Evolutionary conservation across 2,329 filamentous ascomycete genomes (phyloP).

Genomic region (Fusarium illudens): DNA sequence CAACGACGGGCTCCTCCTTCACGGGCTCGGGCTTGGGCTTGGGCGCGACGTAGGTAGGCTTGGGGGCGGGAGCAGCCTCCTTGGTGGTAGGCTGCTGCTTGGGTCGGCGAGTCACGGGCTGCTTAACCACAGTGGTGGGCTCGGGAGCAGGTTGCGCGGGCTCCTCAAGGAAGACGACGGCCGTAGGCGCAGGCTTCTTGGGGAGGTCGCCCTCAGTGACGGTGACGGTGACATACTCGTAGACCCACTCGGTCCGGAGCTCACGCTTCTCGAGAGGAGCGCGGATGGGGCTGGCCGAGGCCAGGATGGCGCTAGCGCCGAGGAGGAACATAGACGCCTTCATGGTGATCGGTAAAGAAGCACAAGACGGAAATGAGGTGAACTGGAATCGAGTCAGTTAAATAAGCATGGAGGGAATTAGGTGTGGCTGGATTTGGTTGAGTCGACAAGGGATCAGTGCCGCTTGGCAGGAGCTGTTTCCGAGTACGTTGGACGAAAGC

Average conservation of each 20-base stretch:
- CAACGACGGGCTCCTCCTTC: not conserved
- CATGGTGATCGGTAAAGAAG: constrained; percentile 52
- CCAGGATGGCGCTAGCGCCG: constrained; percentile 56
- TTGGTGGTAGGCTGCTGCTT: constrained; percentile 17
- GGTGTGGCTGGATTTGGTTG: constrained; percentile 30
- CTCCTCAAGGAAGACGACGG: constrained; percentile 40
- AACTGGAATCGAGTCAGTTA: constrained; percentile 37
- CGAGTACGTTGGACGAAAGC: constrained; percentile 25
- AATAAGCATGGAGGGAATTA: constrained; percentile 22
- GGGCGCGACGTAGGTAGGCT: constrained; percentile 21
- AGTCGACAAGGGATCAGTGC: constrained; percentile 18
- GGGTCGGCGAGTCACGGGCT: constrained; percentile 14
- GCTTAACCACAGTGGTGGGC: constrained; percentile 23
- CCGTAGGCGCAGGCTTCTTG: constrained; percentile 27
- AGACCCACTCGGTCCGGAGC: constrained; percentile 52
- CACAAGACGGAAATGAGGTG: constrained; percentile 14
- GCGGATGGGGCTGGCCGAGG: constrained; percentile 52
- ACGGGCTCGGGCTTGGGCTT: constrained; percentile 9
- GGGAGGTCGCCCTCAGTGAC: constrained; percentile 49
- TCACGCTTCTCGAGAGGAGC: constrained; percentile 50
- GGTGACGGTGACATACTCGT: constrained; percentile 55
- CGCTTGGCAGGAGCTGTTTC: constrained; percentile 33
- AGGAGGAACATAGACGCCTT: constrained; percentile 59
- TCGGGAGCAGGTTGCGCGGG: constrained; percentile 11
- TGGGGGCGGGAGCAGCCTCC: constrained; percentile 16